These are phyloP conservation scores for Penicillium sp. DNA, from an alignment of 2,329 filamentous ascomycete genomes.

Conservation along the genomic window DNA sequence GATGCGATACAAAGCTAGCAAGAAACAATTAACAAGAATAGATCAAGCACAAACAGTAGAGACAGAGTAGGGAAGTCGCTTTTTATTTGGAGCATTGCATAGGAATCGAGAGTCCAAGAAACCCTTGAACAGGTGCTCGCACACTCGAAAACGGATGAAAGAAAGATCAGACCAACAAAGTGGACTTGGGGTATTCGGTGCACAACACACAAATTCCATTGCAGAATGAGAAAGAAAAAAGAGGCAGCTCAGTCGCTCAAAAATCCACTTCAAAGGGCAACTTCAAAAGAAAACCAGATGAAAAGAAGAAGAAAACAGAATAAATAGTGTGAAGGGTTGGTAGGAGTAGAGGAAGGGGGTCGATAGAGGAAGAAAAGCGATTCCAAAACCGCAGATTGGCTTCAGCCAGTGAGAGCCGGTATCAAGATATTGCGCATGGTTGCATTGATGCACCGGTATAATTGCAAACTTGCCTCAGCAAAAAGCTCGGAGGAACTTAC, in stretches of 20 bases:
- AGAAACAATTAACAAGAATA: constrained; percentile 18
- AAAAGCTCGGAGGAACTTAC: constrained; percentile 36
- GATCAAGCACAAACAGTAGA: constrained; percentile 23
- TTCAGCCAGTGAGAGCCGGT: constrained; percentile 13
- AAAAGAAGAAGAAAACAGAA: constrained; percentile 17
- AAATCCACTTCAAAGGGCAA: constrained; percentile 38
- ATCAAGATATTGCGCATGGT: constrained; percentile 3
- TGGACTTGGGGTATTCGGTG: constrained; percentile 47
- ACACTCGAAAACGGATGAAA: constrained; percentile 32
- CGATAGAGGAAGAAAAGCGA: constrained; percentile 15
- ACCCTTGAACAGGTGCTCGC: constrained; percentile 28
- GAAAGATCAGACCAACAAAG: constrained; percentile 35
- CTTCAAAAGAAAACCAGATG: constrained; percentile 26
- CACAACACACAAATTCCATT: constrained; percentile 46
- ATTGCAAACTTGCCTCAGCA: constrained; percentile 8
- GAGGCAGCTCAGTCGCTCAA: constrained; percentile 37
- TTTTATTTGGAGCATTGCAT: constrained; percentile 37
- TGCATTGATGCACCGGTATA: constrained; percentile 3
- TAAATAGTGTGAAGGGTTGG: constrained; percentile 3
- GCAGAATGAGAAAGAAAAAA: constrained; percentile 31
- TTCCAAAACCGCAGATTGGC: constrained; percentile 1
- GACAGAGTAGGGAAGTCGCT: constrained; percentile 30
- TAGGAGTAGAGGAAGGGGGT: constrained; percentile 23
- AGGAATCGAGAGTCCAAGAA: constrained; percentile 34
- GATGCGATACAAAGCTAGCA: constrained; percentile 20